A percentile compares a stretch with the other conserved stretches of the same genome.
Conservation (phyloP, 1,139 yeast genomes). For the Eremothecium cymbalariae region DNA sequence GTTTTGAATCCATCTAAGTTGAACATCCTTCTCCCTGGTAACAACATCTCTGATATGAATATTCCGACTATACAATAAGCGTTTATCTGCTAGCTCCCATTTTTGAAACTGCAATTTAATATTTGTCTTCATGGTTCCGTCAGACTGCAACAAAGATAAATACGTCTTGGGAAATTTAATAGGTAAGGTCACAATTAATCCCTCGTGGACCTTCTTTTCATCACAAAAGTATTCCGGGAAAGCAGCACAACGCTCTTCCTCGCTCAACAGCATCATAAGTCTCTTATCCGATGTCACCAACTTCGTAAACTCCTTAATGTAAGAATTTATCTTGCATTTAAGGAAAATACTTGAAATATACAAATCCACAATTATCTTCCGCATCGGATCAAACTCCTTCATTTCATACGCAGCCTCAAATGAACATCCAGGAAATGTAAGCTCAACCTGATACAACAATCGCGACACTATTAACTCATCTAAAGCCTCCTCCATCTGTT, state of each 20-base stretch:
- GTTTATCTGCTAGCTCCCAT: constrained; percentile 9
- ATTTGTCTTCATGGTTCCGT: constrained; percentile 14
- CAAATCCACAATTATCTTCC: constrained; percentile 10
- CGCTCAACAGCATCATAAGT: constrained; percentile 6
- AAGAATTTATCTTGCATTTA: constrained; percentile 11
- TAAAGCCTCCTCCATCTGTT: constrained; percentile 15
- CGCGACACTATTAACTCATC: constrained; percentile 14
- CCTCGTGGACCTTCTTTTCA: constrained; percentile 9
- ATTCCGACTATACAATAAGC: constrained; percentile 3
- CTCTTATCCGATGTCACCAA: constrained; percentile 4
- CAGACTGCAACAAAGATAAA: constrained; percentile 9
- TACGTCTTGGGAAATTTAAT: constrained; percentile 15
- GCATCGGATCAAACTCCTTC: constrained; percentile 9
- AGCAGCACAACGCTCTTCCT: constrained; percentile 1
- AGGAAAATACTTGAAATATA: constrained; percentile 12
- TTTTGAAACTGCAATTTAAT: constrained; percentile 13
- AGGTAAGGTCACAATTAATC: constrained; percentile 16
- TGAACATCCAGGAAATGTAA: constrained; percentile 9
- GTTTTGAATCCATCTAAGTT: constrained; percentile 4
- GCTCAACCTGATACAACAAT: constrained; percentile 16
- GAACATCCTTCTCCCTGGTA: constrained; percentile 3
- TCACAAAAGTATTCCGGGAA: constrained; percentile 8
- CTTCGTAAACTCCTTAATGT: constrained; percentile 10
- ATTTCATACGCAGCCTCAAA: constrained; percentile 11
- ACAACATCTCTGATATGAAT: constrained; percentile 4